A percentile compares a stretch with the other conserved stretches of the same genome.
phyloP scores from a whole-genome alignment of 1,139 yeast species.

The Saccharomycopsis hybrid region DNA sequence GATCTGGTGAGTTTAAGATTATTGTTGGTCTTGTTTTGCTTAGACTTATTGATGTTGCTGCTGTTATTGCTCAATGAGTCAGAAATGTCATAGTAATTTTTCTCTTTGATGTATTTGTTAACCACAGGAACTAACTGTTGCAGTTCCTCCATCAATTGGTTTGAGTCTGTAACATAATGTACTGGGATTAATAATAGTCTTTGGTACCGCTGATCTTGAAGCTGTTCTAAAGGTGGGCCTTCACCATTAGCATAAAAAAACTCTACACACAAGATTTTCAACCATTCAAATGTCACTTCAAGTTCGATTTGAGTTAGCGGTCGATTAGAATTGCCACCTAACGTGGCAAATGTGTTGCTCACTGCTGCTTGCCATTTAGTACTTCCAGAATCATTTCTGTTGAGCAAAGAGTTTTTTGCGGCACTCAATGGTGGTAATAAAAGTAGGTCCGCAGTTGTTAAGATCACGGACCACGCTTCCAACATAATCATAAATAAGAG shows the following conservation, averaged over 20 bases:
- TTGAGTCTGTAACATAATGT: conserved; percentile 53
- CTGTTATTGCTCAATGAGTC: too few species aligned
- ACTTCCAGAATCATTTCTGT: conserved; percentile 24
- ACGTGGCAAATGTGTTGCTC: conserved; percentile 27
- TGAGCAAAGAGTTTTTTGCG: conserved; percentile 37
- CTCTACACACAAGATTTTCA: conserved; percentile 55
- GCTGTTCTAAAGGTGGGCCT: conserved; percentile 65
- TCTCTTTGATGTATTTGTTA: conserved; percentile 41
- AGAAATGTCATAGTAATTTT: conserved; percentile 31
- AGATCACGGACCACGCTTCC: conserved; percentile 67
- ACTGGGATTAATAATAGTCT: conserved; percentile 58
- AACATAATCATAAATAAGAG: conserved; percentile 63
- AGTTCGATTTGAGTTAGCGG: conserved; percentile 56
- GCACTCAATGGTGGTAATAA: conserved; percentile 66
- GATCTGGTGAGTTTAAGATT: conserved; percentile 34
- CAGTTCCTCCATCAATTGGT: conserved; percentile 50
- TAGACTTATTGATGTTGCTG: conserved; percentile 25
- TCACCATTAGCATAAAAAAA: conserved; percentile 80
- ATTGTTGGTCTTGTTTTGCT: conserved; percentile 26
- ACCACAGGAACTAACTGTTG: conserved; percentile 52
- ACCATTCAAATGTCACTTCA: conserved; percentile 69
- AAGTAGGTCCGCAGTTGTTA: conserved; percentile 57
- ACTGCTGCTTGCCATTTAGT: conserved; percentile 40
- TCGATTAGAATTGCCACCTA: conserved; percentile 46
- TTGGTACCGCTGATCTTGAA: conserved; percentile 62